Base-by-base conservation (phyloP, 139 green algal species). In the Micromonas commoda region DNA sequence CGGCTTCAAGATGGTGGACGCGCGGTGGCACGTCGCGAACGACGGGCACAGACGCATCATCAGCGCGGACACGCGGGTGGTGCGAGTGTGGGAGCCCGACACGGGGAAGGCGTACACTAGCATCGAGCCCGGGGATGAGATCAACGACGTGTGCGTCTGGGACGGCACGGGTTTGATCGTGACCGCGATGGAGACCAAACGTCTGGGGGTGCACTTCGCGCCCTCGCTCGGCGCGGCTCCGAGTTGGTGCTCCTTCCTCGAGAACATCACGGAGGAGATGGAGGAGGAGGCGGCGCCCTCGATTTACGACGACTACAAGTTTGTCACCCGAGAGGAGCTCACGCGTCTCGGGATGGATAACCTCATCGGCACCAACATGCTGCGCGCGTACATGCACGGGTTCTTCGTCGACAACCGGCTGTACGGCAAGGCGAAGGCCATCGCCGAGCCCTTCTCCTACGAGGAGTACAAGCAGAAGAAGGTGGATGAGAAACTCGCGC, bases 311-410 rank as follows among this genome's bases (percentile, higher is more conserved):
- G 95, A 98, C 85, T 99, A 96, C 88, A 90, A 89, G 76, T 97
- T 97, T 84, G 89, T 97, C 2, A 96, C 92, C 0, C 77, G 82
- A 13, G 78, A 85, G 16, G 92, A 97, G 64, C 81, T 97, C 67
- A 77, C 83, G 0, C 85, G 85, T 39, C 85, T 98, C 70, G 91
- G 89, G 2, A 86, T 99, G 78, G 84, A 87, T 0, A 89, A 97
- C 83, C 87, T 99, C 51, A 81, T 96, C 75, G 95, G 95, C 67
- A 97, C 92, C 3, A 78, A 87, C 2, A 84, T 98, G 88, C 87
- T 98, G 78, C 85, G 91, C 1, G 91, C 95, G 33, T 98, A 97
- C 90, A 97, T 99, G 95, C 95, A 99, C 86, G 95, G 95, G 37
- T 99, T 93, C 87, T 98, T 99, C 84, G 69, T 99, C 2, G 90